phyloP scores from a whole-genome alignment of 2,329 filamentous ascomycete species.

The Aureobasidium sp. region DNA sequence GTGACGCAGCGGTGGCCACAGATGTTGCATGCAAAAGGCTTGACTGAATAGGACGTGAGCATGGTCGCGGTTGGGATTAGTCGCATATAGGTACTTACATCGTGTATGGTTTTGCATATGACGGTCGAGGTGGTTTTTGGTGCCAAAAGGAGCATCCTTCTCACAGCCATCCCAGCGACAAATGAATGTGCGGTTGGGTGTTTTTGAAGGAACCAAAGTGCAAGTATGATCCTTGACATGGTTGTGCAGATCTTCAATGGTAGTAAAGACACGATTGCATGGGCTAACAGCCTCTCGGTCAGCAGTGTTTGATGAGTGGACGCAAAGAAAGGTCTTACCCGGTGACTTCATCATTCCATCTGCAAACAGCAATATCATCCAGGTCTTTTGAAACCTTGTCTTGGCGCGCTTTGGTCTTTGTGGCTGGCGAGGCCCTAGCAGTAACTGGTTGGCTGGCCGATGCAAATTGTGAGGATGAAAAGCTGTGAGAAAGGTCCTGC shows the following conservation, averaged over 20 bases:
- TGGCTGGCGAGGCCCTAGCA: not conserved
- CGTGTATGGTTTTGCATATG: slow-evolving; percentile 61
- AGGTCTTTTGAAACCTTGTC: not conserved
- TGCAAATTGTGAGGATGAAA: not conserved
- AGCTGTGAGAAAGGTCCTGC: not conserved
- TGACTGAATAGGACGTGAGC: slow-evolving; percentile 21
- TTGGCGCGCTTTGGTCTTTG: not conserved
- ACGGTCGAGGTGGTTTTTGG: slow-evolving; percentile 57
- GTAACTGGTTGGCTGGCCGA: not conserved
- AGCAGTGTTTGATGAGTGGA: not conserved
- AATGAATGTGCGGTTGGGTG: slow-evolving; percentile 39
- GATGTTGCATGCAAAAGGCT: slow-evolving; percentile 38
- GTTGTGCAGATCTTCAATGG: slow-evolving; percentile 47
- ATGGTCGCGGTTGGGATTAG: not conserved
- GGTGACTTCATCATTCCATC: slow-evolving; percentile 9
- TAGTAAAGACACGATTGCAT: slow-evolving; percentile 31
- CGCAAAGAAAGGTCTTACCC: not conserved
- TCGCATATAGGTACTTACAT: slow-evolving; percentile 7
- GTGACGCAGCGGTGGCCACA: slow-evolving; percentile 49
- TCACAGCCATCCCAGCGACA: slow-evolving; percentile 53
- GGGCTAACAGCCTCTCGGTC: not conserved
- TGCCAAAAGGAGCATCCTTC: slow-evolving; percentile 49
- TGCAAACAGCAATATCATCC: slow-evolving; percentile 4
- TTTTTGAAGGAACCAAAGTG: slow-evolving; percentile 45
- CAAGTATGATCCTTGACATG: slow-evolving; percentile 43